These are phyloP conservation scores for Gregarina niphandrodes DNA, from an alignment of 169 alveolate genomes.

Conservation along the genomic window DNA sequence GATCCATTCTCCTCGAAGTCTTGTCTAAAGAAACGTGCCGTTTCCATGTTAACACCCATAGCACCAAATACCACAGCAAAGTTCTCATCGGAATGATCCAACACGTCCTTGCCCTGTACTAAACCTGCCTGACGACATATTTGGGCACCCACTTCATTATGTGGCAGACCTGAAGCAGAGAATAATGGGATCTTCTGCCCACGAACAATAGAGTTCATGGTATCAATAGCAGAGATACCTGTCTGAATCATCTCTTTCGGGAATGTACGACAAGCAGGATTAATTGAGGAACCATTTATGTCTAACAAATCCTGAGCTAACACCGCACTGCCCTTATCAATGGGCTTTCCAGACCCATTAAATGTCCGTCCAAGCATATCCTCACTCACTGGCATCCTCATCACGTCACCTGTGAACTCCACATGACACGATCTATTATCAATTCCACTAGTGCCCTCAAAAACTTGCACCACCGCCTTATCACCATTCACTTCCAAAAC, in stretches of 20 bases:
- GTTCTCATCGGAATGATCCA: constrained; percentile 92
- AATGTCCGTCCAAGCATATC: constrained; percentile 98
- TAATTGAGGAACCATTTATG: constrained; percentile 86
- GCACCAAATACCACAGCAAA: constrained; percentile 98
- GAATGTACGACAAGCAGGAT: constrained; percentile 87
- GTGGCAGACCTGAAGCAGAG: constrained; percentile 99
- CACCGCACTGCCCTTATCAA: constrained; percentile 93
- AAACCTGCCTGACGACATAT: constrained; percentile 94
- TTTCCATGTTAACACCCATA: constrained; percentile 99
- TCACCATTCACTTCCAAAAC: constrained; percentile 87
- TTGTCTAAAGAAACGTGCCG: constrained; percentile 93
- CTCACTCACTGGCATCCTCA: constrained; percentile 91
- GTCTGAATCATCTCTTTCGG: constrained; percentile 98
- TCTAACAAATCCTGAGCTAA: constrained; percentile 87
- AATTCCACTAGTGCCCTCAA: constrained; percentile 98
- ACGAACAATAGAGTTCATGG: constrained; percentile 95
- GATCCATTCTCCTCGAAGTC: constrained; percentile 98
- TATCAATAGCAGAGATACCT: constrained; percentile 98
- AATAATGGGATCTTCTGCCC: constrained; percentile 99
- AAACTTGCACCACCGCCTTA: constrained; percentile 86
- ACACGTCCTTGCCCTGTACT: constrained; percentile 83
- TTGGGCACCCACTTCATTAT: constrained; percentile 98
- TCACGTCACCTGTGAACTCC: constrained; percentile 94
- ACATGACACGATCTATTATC: constrained; percentile 76
- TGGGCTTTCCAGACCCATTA: constrained; percentile 97